phyloP scores from a whole-genome alignment of 2,329 filamentous ascomycete genomes.

The Penicillium occitanis region DNA sequence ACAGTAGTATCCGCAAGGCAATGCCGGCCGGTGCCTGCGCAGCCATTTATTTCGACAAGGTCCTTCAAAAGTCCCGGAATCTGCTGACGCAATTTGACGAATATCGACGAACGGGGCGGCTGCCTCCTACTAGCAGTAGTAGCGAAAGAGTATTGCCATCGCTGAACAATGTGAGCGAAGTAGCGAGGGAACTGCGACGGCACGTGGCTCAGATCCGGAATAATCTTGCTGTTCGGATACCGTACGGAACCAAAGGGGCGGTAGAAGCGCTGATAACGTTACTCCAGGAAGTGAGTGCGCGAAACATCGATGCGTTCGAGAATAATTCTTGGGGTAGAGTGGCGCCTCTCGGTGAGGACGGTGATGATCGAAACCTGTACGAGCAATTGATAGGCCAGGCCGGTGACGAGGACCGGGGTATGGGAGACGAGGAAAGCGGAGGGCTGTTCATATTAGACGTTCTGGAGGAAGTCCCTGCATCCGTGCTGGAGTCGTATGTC shows the following conservation, averaged over 20 bases:
- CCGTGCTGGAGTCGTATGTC: conserved; percentile 33
- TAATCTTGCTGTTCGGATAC: conserved; percentile 36
- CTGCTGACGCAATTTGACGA: conserved; percentile 41
- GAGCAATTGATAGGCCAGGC: conserved; percentile 40
- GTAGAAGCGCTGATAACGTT: conserved; percentile 40
- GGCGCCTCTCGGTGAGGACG: conserved; percentile 38
- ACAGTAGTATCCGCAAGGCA: conserved; percentile 42
- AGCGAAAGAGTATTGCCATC: conserved; percentile 21
- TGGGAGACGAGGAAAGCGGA: conserved; percentile 5
- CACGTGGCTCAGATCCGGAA: conserved; percentile 33
- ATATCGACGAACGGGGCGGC: conserved; percentile 39
- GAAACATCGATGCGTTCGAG: conserved; percentile 43
- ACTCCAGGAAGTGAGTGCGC: conserved; percentile 38
- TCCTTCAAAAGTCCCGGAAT: conserved; percentile 36
- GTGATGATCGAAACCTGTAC: conserved; percentile 45
- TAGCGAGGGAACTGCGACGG: conserved; percentile 35
- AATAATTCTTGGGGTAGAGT: conserved; percentile 37
- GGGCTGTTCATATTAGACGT: conserved; percentile 42
- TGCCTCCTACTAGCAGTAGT: conserved; percentile 22
- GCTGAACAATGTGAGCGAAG: conserved; percentile 29
- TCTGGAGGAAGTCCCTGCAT: conserved; percentile 36
- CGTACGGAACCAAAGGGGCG: conserved; percentile 40
- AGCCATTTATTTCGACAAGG: conserved; percentile 47
- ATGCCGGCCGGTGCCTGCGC: conserved; percentile 45
- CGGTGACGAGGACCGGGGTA: conserved; percentile 21